Conservation (phyloP, 2,329 filamentous ascomycete genomes). For the Escovopsis sp. region DNA sequence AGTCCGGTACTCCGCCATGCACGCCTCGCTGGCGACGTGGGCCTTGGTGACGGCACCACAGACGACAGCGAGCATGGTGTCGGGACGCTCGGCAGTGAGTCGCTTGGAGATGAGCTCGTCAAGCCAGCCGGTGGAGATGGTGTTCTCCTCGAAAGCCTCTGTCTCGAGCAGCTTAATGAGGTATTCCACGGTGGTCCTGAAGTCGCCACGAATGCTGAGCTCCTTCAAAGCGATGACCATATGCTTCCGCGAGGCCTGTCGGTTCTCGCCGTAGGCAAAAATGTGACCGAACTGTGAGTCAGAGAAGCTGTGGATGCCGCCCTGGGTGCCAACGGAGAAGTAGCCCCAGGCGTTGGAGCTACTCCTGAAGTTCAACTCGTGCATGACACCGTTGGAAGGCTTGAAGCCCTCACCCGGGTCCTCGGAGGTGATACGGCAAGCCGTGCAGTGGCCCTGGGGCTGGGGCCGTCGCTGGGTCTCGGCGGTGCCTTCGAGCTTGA, state of each 20-base stretch:
- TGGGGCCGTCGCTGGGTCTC: constrained; percentile 77
- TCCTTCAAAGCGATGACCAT: constrained; percentile 99
- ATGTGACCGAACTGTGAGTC: constrained; percentile 99
- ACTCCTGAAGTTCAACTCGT: constrained; percentile 96
- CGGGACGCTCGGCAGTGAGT: constrained; percentile 86
- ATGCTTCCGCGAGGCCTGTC: constrained; percentile 90
- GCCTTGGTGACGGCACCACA: constrained; percentile 92
- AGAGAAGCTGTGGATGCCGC: constrained; percentile 97
- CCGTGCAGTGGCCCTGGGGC: constrained; percentile 93
- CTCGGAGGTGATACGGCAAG: constrained; percentile 97
- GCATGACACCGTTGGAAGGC: constrained; percentile 96
- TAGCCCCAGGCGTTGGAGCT: constrained; percentile 99
- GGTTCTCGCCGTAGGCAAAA: constrained; percentile 96
- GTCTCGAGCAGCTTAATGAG: constrained; percentile 98
- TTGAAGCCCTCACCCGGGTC: constrained; percentile 99
- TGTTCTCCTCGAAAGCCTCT: constrained; percentile 96
- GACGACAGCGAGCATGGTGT: constrained; percentile 84
- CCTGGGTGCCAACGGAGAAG: constrained; percentile 93
- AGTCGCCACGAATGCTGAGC: constrained; percentile 97
- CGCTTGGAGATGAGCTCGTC: constrained; percentile 98
- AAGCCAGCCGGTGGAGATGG: constrained; percentile 96
- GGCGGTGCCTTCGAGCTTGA: constrained; percentile 70
- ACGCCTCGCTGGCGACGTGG: constrained; percentile 82
- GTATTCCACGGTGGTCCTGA: constrained; percentile 96
- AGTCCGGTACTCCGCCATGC: constrained; percentile 71